Base-by-base conservation (phyloP, 1,284 basidiomycete genomes). In the Sporisorium sorghi region DNA sequence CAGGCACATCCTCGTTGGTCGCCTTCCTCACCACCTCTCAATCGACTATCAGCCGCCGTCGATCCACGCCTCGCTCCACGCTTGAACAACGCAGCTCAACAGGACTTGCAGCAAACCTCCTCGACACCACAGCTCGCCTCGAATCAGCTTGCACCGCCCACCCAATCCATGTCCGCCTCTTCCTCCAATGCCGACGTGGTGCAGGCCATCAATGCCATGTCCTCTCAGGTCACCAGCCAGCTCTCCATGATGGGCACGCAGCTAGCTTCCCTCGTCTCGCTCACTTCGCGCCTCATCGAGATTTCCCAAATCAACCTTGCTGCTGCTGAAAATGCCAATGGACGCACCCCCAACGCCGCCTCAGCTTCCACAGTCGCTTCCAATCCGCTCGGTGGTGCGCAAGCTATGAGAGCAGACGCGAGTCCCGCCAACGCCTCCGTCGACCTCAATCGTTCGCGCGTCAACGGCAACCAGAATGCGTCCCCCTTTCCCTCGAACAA, bases 1-100 rank as follows among this genome's bases (percentile, higher is more conserved):
- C 62, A 55, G 52, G 51, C 62, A 14, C 63, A 73, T 43, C 56
- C 60, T 23, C 61, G 72, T 28, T 69, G 72, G 65, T 74, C 72
- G 23, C 72, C 72, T 3, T 74, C 72, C 8, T 74, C 72, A 15
- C 72, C 72, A 7, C 72, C 72, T 40, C 57, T 69, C 66, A 74
- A 69, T 19, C 66, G 72, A 23, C 61, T 69, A 21, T 69, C 66
- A 1, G 50, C 58, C 14, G 47, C 35, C 5, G 49, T 74, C 14
- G 72, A 74, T 24, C 66, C 62, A 15, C 62, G 72, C 12, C 21
- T 74, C 9, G 66, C 72, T 17, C 62, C 66, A 15, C 58, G 72
- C 15, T 26, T 73, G 44, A 57, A 42, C 47, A 66, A 62, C n/a
- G 43, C 57, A 40, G 44, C 56, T 6, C 65, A 62, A 39, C 69